Evolutionary conservation across 345 rosid genomes (phyloP), one percentile per base, ranked within the genome.

Genomic region (Citropsis articulata): DNA sequence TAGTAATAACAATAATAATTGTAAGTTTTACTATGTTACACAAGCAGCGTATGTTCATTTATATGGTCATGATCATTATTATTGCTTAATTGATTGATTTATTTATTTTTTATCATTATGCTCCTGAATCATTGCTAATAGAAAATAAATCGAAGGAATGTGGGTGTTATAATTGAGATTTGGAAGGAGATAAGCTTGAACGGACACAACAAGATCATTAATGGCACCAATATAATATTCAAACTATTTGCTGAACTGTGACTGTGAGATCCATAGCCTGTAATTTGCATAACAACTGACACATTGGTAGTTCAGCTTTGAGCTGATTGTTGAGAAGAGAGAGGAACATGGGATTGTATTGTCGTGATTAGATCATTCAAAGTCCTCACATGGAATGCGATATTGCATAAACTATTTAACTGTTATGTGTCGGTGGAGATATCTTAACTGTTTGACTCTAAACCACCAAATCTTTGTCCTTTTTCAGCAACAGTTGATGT

Each of bases 291-390:
- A 45, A 45, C 18, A 45, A 4, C 50, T 12, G 50, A 45, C 50
- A 45, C 50, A 13, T 13, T 45, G 50, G 50, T 45, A 16, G 30
- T 69, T 64, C 68, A 76, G 22, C 57, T 4, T 53, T 53, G 22
- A 53, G 56, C 18, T 53, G 57, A 53, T 53, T 53, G 22, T 18
- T 1, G 57, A 53, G 22, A 18, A 53, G 21, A 53, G 22, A 53
- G 57, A 4, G 65, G 77, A 82, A 80, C 87, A 78, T 87, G 87
- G 81, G 79, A 19, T 45, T 59, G 77, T 76, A 25, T 68, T 74
- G 80, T 80, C 82, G 63, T 31, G 9, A 53, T 77, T 73, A 24
- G 59, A 66, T 69, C 38, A 79, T 75, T 81, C 77, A 25, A 80
- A 75, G 77, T 30, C 50, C 35, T 81, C 86, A 83, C 82, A 83